Evolutionary conservation across 163 green algal species (phyloP).

Genomic region (Scenedesmus sp.): DNA sequence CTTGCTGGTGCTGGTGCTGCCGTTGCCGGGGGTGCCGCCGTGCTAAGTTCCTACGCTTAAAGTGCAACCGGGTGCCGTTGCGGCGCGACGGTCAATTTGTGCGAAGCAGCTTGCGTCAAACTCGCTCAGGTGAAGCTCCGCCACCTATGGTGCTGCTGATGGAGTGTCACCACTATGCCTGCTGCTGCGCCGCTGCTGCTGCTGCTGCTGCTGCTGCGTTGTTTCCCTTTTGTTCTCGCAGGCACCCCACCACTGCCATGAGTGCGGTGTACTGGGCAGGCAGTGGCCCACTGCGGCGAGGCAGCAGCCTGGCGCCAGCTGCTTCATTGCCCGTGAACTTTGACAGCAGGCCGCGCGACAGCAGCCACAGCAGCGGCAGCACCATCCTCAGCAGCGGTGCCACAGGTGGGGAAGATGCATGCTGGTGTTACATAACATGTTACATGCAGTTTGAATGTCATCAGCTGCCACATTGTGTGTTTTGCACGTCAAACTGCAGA

Average conservation of each 20-base stretch:
- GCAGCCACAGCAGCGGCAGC: not conserved
- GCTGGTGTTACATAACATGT: too few species aligned
- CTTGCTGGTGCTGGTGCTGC: too few species aligned
- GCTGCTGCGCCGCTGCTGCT: not conserved
- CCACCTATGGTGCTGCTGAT: not conserved
- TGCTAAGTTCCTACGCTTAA: too few species aligned
- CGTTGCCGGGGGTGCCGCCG: too few species aligned
- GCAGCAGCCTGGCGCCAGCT: not conserved
- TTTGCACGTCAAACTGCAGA: too few species aligned
- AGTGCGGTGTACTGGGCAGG: slow-evolving; percentile 31
- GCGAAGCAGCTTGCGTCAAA: too few species aligned
- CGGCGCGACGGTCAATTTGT: too few species aligned
- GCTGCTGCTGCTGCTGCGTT: not conserved
- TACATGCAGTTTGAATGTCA: too few species aligned
- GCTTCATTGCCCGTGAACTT: not conserved
- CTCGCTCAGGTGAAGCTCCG: too few species aligned
- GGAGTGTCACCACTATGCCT: too few species aligned
- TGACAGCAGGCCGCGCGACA: not conserved
- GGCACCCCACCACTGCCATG: slow-evolving; percentile 15
- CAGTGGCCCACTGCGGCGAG: not conserved
- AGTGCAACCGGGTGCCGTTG: too few species aligned
- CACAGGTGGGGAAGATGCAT: not conserved
- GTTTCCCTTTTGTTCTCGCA: not conserved
- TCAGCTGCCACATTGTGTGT: too few species aligned
- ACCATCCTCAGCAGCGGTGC: not conserved